Evolutionary conservation across 306 rosid species (phyloP).

Genomic region (Ochetophila trinervis): DNA sequence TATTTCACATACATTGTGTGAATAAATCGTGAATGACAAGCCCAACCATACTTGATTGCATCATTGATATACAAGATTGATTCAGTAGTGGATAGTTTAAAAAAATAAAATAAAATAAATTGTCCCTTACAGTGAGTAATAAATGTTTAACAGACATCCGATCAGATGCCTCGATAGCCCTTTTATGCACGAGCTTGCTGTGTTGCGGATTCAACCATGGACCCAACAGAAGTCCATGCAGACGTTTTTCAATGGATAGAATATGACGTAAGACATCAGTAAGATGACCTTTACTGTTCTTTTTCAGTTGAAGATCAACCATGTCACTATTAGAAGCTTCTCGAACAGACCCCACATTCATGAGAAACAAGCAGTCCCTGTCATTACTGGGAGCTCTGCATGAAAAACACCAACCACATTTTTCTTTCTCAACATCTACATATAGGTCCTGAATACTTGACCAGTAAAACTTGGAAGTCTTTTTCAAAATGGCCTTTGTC

Average conservation of each 20-base stretch:
- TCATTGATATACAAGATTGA: background rate
- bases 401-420: slow-evolving; percentile 91
- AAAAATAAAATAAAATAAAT: slow-evolving; percentile 14
- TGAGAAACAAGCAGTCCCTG: slow-evolving; percentile 71
- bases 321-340: slow-evolving; percentile 44
- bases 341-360: slow-evolving; percentile 37
- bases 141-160: slow-evolving; percentile 56
- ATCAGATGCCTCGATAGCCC: slow-evolving; percentile 55
- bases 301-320: slow-evolving; percentile 45
- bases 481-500: slow-evolving; percentile 68
- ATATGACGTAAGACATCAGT: slow-evolving; percentile 53
- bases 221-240: slow-evolving; percentile 81
- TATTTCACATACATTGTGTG: background rate
- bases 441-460: slow-evolving; percentile 45
- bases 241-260: slow-evolving; percentile 71
- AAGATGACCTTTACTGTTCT: slow-evolving; percentile 56
- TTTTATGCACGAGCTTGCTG: slow-evolving; percentile 55
- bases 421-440: slow-evolving; percentile 59
- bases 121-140: slow-evolving; percentile 64
- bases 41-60: background rate
- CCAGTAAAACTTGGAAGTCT: slow-evolving; percentile 63
- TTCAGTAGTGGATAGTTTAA: background rate
- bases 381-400: slow-evolving; percentile 69
- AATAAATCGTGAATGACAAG: background rate
- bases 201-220: slow-evolving; percentile 80